A percentile compares a stretch with the other conserved stretches of the same genome.
Evolutionary conservation across 2,329 filamentous ascomycete genomes (phyloP).

Genomic region (Oidium heveae): DNA sequence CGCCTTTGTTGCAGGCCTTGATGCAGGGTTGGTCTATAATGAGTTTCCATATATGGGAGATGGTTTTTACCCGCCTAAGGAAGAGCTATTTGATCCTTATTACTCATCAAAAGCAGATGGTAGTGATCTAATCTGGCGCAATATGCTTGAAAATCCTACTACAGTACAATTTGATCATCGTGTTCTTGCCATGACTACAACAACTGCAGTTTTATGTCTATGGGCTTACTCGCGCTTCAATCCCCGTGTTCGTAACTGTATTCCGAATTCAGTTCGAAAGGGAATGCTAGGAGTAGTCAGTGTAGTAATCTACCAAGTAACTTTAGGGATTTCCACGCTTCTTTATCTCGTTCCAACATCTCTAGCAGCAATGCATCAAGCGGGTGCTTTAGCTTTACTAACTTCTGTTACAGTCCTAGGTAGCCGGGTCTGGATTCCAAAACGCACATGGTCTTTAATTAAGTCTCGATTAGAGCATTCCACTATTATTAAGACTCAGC

Average conservation of each 20-base stretch:
- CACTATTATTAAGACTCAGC: conserved; percentile 2
- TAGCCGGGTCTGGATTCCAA: conserved; percentile 51
- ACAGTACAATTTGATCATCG: conserved; percentile 91
- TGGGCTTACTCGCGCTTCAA: conserved; percentile 58
- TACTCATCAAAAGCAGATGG: conserved; percentile 58
- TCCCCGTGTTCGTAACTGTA: conserved; percentile 23
- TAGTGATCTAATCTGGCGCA: conserved; percentile 84
- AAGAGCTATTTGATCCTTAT: conserved; percentile 64
- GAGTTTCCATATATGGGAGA: conserved; percentile 91
- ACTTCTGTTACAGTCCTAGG: conserved; percentile 62
- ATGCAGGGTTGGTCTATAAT: conserved; percentile 95
- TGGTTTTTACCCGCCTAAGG: conserved; percentile 53
- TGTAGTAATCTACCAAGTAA: conserved; percentile 57
- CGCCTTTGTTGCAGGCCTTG: conserved; percentile 76
- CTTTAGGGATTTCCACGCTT: conserved; percentile 70
- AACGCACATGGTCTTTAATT: conserved; percentile 33
- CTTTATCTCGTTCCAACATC: conserved; percentile 83
- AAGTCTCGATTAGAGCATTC: conserved; percentile 14
- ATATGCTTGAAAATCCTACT: conserved; percentile 90
- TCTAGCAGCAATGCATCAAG: conserved; percentile 78
- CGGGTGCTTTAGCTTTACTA: conserved; percentile 62
- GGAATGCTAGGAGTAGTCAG: conserved; percentile 62
- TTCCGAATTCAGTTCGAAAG: conserved; percentile 38
- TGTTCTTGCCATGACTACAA: conserved; percentile 72
- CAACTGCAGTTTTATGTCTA: conserved; percentile 53